These are phyloP conservation scores for Brachypodium distachyon DNA, from an alignment of 202 grass and related monocot genomes.

Conservation along the genomic window DNA sequence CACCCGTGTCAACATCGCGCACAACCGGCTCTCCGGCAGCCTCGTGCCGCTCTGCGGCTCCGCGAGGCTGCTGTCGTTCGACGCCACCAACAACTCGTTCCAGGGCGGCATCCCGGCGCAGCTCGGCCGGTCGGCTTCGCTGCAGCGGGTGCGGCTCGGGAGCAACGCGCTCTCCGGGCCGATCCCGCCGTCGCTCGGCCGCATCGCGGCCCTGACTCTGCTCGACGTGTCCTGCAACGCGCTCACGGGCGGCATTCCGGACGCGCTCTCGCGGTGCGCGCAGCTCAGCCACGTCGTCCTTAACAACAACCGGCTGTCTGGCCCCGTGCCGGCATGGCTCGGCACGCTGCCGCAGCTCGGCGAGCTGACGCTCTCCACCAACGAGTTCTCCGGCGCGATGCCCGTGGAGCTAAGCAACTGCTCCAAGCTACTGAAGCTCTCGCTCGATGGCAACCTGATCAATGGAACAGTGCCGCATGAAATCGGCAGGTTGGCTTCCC, in stretches of 20 bases:
- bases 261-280: conserved; percentile 42
- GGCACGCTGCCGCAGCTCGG: conserved; percentile 60
- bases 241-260: conserved; percentile 66
- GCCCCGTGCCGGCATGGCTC: conserved; percentile 56
- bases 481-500: conserved; percentile 40
- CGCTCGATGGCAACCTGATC: conserved; percentile 61
- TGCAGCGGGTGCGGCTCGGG: conserved; percentile 66
- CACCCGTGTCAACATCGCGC: conserved; percentile 80
- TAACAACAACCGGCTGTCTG: conserved; percentile 47
- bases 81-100: conserved; percentile 78
- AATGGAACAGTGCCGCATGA: conserved; percentile 72
- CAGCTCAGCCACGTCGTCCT: conserved; percentile 60
- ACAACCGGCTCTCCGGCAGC: conserved; percentile 69
- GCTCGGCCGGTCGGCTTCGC: conserved; percentile 59
- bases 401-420: conserved; percentile 68
- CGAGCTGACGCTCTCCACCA: conserved; percentile 58
- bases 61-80: conserved; percentile 65
- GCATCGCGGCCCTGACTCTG: conserved; percentile 38
- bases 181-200: conserved; percentile 55
- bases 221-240: conserved; percentile 62
- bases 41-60: conserved; percentile 75
- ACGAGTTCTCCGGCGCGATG: conserved; percentile 44
- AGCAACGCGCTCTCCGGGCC: conserved; percentile 55
- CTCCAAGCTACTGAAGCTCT: conserved; percentile 75
- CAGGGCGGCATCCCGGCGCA: conserved; percentile 55